Conservation (phyloP, 306 rosid genomes). For the Rubus idaeus region DNA sequence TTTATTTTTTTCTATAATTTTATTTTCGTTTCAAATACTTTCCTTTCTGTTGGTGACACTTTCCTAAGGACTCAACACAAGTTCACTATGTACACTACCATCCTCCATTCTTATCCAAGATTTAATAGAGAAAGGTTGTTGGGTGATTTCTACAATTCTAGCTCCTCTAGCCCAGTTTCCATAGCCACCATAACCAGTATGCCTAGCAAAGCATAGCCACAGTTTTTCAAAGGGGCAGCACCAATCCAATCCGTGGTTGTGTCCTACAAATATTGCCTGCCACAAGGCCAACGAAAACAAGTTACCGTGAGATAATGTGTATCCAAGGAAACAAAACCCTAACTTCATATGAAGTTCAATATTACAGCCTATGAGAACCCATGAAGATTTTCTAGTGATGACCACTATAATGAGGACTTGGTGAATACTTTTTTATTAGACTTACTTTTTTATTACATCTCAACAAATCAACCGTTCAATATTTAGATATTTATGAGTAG, state of each 20-base stretch:
- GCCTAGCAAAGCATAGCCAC: constrained; percentile 81
- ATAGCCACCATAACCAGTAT: constrained; percentile 79
- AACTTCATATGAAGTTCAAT: background rate
- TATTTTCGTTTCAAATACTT: background rate
- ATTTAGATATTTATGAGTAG: no score
- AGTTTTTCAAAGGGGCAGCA: constrained; percentile 67
- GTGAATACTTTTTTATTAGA: no score
- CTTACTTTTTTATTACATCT: no score
- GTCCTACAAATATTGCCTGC: constrained; percentile 88
- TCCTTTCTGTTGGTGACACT: background rate
- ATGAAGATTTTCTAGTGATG: no score
- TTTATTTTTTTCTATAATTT: background rate
- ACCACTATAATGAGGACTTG: no score
- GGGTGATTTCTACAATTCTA: constrained; percentile 51
- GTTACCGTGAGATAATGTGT: background rate
- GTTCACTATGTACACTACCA: constrained; percentile 55
- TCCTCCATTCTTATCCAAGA: constrained; percentile 87
- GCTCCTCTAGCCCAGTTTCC: constrained; percentile 78
- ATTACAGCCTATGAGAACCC: background rate
- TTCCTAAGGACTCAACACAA: constrained; percentile 36
- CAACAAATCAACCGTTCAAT: no score
- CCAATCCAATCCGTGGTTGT: constrained; percentile 90
- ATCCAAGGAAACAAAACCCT: background rate
- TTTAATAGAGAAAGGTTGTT: constrained; percentile 57
- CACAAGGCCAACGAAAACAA: constrained; percentile 25